phyloP scores from a whole-genome alignment of 2,329 filamentous ascomycete genomes.

The Diaporthe sp. region DNA sequence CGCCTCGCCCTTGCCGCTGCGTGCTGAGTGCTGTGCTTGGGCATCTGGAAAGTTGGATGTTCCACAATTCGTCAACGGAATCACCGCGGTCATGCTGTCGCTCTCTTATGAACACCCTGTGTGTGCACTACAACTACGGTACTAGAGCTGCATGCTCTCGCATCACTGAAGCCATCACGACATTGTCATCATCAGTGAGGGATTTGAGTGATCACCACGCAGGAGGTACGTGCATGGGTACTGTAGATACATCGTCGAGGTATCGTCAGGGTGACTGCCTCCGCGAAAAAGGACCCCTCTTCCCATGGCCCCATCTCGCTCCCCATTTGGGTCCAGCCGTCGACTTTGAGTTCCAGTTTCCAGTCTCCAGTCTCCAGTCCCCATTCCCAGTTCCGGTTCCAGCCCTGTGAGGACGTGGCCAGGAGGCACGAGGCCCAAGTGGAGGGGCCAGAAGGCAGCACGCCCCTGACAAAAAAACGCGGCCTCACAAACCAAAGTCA shows the following conservation, averaged over 20 bases:
- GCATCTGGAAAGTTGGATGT: not conserved
- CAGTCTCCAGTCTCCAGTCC: not conserved
- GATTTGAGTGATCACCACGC: slow-evolving; percentile 11
- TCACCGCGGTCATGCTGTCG: not conserved
- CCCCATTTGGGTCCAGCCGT: slow-evolving; percentile 11
- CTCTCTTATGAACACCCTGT: not conserved
- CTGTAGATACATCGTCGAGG: not conserved
- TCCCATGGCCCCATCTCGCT: not conserved
- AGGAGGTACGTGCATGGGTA: not conserved
- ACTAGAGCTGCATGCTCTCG: not conserved
- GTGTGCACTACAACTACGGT: not conserved
- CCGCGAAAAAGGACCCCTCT: slow-evolving; percentile 4
- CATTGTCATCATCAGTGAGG: slow-evolving; percentile 24
- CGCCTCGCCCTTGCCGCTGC: slow-evolving; percentile 1
- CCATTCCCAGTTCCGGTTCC: not conserved
- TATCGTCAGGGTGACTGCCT: slow-evolving; percentile 34
- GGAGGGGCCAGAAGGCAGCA: slow-evolving; percentile 5
- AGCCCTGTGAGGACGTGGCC: slow-evolving; percentile 31
- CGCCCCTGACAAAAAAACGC: too few relatives aligned
- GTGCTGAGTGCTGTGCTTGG: not conserved
- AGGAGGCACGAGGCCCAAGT: not conserved
- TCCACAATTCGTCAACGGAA: slow-evolving; percentile 11
- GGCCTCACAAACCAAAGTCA: too few relatives aligned
- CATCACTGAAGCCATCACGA: slow-evolving; percentile 25
- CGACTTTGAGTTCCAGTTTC: not conserved